Evolutionary conservation across 176 grass and related monocot genomes (phyloP).

Genomic region (Areca catechu): DNA sequence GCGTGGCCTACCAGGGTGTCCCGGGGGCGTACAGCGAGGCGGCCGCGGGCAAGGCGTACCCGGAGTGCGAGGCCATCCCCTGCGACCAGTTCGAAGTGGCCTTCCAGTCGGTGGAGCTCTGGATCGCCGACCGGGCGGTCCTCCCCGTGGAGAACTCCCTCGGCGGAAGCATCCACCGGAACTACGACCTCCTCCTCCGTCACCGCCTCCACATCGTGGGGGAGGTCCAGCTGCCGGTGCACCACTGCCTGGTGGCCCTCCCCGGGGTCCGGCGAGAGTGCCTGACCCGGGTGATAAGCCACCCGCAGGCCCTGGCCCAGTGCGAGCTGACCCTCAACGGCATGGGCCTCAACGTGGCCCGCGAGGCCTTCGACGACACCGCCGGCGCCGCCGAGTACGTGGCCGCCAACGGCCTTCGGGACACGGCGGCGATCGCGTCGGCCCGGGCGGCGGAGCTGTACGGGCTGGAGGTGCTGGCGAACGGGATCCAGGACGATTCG

Average conservation of each 20-base stretch:
- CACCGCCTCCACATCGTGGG: slow-evolving; percentile 96
- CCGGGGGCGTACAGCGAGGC: slow-evolving; percentile 92
- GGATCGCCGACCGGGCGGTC: slow-evolving; percentile 90
- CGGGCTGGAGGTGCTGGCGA: slow-evolving; percentile 61
- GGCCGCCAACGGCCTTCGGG: slow-evolving; percentile 52
- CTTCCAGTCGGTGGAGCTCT: slow-evolving; percentile 85
- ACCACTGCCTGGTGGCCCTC: slow-evolving; percentile 88
- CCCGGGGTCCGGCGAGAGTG: slow-evolving; percentile 77
- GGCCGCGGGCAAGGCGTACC: slow-evolving; percentile 85
- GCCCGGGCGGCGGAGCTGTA: slow-evolving; percentile 79
- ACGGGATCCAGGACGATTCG: slow-evolving; percentile 83
- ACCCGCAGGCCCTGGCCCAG: slow-evolving; percentile 93
- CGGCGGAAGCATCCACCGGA: slow-evolving; percentile 94
- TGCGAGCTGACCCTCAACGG: slow-evolving; percentile 85
- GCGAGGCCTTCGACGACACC: slow-evolving; percentile 96
- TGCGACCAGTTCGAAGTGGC: slow-evolving; percentile 99
- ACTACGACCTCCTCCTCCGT: slow-evolving; percentile 92
- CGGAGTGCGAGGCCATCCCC: slow-evolving; percentile 65
- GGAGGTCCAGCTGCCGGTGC: slow-evolving; percentile 89
- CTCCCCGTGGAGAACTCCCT: slow-evolving; percentile 92
- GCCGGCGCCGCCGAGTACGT: slow-evolving; percentile 74
- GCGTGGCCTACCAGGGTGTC: slow-evolving; percentile 91
- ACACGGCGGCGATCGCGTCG: slow-evolving; percentile 87
- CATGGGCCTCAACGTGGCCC: slow-evolving; percentile 87
- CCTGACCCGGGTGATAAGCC: slow-evolving; percentile 82